Base-by-base conservation (phyloP, 495 filamentous ascomycete genomes). In the Aspergillus kassunensis region DNA sequence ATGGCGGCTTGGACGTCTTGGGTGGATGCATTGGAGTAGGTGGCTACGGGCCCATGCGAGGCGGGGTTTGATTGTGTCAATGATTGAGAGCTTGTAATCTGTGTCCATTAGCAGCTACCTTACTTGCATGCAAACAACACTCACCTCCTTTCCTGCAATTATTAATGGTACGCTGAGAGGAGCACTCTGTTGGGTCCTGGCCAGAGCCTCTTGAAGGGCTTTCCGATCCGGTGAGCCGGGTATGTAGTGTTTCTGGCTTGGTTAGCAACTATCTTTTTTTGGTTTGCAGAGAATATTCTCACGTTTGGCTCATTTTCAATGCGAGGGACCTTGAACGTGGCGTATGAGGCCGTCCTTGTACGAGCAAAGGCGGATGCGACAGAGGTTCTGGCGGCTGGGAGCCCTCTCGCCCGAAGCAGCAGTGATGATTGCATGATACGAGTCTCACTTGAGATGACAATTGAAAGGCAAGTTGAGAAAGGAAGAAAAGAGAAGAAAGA, bases 221-320 rank as follows among this genome's bases (percentile, higher is more conserved):
- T 81, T 80, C 54, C 93, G 81, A 60, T 96, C 89, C 6, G 81
- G 61, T 0, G 91, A 91, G 44, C 82, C 88, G 62, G 89, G 89
- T 47, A 82, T 77, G 64, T 96, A 98, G 70, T 90, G 85, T 75
- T 91, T 87, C 91, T 96, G 11, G 53, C 49, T 16, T 0, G 27
- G 35, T 51, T 27, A 46, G 25, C 15, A 33, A n/a, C 20, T 16
- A 33, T 15, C 20, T 16, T 8, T n/a, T 2, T 23, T 19, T 37
- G 4, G 6, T 8, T 15, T 30, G 10, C 13, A 6, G 18, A 6
- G 31, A 13, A 10, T 20, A 9, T 4, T 76, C 88, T 64, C 74
- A 96, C 93, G 64, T 96, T 98, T 16, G 89, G 89, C 70, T 98
- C 93, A 61, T 98, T 98, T 59, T 85, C 76, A 50, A 96, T 79